Percentiles rank a stretch among this genome's conserved stretches.
phyloP scores from a whole-genome alignment of 371 early-diverging fungal species.

The Mortierella polycephala region DNA sequence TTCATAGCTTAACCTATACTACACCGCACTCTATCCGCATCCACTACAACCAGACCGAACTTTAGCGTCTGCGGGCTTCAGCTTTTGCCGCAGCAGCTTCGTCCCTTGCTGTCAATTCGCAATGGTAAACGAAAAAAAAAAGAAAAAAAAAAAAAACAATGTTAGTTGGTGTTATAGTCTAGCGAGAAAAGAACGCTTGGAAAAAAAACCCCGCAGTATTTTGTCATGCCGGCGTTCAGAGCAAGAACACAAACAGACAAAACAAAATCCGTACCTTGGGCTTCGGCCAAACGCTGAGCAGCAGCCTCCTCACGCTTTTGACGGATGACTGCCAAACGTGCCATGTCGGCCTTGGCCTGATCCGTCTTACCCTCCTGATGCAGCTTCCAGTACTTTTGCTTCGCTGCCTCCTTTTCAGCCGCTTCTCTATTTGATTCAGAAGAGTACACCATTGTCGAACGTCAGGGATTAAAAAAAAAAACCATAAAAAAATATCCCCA shows the following conservation, averaged over 20 bases:
- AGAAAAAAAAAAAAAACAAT: conserved; percentile 2
- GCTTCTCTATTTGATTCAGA: conserved; percentile 51
- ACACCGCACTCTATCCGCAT: no score
- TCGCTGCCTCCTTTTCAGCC: conserved; percentile 67
- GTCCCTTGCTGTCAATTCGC: conserved; percentile 24
- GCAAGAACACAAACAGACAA: no score
- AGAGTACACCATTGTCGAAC: neutral
- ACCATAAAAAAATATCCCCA: neutral
- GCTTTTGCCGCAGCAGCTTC: conserved; percentile 55
- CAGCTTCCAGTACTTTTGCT: conserved; percentile 70
- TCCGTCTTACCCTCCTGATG: conserved; percentile 78
- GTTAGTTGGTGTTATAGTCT: neutral
- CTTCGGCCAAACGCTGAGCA: conserved; percentile 60
- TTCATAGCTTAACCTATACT: no score
- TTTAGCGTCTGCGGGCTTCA: conserved; percentile 42
- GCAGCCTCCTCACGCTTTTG: conserved; percentile 79
- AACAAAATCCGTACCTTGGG: conserved; percentile 52
- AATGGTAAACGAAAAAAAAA: neutral
- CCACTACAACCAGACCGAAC: neutral
- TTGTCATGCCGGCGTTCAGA: neutral
- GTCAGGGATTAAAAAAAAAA: conserved; percentile 1
- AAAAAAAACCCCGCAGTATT: conserved; percentile 27
- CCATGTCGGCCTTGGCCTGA: conserved; percentile 74
- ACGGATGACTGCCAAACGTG: conserved; percentile 71
- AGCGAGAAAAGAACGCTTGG: neutral